These are phyloP conservation scores for Hyaloscypha finlandica DNA, from an alignment of 495 filamentous ascomycete genomes.

Conservation along the genomic window DNA sequence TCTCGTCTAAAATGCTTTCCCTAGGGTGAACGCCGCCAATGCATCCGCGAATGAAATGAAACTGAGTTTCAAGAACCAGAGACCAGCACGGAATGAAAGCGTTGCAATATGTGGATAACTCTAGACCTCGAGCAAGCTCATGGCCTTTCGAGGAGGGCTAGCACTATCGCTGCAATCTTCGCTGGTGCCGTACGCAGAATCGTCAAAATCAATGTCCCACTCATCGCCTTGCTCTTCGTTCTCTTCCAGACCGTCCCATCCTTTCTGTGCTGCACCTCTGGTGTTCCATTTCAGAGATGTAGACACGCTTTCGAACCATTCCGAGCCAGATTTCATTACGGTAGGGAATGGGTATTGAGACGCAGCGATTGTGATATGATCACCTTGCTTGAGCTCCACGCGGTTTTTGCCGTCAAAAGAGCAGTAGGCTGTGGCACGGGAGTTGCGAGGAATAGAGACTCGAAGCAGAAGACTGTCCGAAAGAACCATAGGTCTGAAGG, in stretches of 20 bases:
- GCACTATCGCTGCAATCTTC: constrained; percentile 61
- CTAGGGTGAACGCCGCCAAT: not conserved
- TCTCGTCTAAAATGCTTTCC: not conserved
- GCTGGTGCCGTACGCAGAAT: constrained; percentile 60
- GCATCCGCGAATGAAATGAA: not conserved
- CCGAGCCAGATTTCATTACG: constrained; percentile 73
- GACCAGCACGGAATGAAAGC: not conserved
- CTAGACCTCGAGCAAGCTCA: constrained; percentile 60
- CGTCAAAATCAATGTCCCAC: constrained; percentile 87
- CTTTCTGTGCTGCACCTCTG: constrained; percentile 82
- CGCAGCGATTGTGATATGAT: constrained; percentile 92
- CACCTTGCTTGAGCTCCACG: constrained; percentile 85
- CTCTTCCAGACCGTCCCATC: constrained; percentile 46
- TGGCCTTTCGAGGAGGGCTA: constrained; percentile 67
- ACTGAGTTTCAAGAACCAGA: constrained; percentile 1
- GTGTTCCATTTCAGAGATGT: constrained; percentile 93
- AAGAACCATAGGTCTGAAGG: constrained; percentile 98
- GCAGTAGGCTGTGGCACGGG: constrained; percentile 90
- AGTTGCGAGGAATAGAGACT: constrained; percentile 79
- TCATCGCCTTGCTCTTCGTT: constrained; percentile 54
- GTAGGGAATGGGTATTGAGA: constrained; percentile 96
- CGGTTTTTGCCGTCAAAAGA: constrained; percentile 96
- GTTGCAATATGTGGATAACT: not conserved
- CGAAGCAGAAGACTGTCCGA: constrained; percentile 89
- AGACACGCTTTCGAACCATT: constrained; percentile 95